Evolutionary conservation across 257 asterid species (phyloP), one percentile per base, ranked within the genome.

Genomic region (Solanum chilense): DNA sequence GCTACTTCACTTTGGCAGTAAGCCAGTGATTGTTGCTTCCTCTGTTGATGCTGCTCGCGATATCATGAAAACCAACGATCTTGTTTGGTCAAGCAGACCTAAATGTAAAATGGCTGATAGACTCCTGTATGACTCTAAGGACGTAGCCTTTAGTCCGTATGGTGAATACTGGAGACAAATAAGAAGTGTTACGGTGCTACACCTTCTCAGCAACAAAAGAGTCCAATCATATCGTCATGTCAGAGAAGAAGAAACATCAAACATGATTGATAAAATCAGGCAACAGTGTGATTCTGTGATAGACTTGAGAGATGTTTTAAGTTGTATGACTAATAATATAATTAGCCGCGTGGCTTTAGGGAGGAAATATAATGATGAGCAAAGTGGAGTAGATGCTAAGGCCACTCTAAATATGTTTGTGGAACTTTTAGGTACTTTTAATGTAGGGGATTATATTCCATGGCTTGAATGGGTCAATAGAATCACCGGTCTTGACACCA

Each of bases 21-120:
- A 11, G 66, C 97, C 93, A 8, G 90, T 89, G 60, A 29, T 94
- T 25, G 39, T 94, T 2, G 87, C 91, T 42, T 92, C 92, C 11
- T 93, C 96, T 12, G 92, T 92, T 1, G 87, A 89, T 4, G 95
- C 89, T 84, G 96, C 98, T 3, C 39, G 69, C 2, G 87, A 92
- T 87, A 88, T 94, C 91, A 88, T 93, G 94, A 94, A 90, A 84
- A 89, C 83, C 23, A 49, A 89, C 9, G 88, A 89, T 68, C 45
- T 47, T 0, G 35, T 82, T 3, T 89, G 27, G 86, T 77, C 83
- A 5, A 62, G 25, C 14, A 82, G 90, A 76, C 90, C 90, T 25
- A 74, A 83, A 58, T 21, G 37, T 1, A 75, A 13, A 9, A 39
- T 83, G 1, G 6, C 12, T 11, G 86, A 87, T 10, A 83, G 73